Evolutionary conservation across 192 early-diverging fungal species (phyloP).

Genomic region (Entophlyctis helioformis): DNA sequence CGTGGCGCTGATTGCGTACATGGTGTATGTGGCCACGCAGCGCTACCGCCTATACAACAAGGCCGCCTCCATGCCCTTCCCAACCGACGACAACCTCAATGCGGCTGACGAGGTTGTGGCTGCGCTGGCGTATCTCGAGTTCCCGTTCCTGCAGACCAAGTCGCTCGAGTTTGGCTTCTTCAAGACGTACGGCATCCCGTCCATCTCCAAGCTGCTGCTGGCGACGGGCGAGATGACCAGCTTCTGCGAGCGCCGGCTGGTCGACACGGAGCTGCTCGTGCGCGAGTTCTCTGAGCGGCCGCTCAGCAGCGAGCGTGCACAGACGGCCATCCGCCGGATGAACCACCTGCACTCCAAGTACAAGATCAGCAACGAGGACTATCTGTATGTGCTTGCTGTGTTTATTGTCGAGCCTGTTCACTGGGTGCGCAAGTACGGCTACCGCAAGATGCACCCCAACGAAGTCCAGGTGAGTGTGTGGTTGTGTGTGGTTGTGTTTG

Average conservation of each 20-base stretch:
- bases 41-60: too few relatives aligned
- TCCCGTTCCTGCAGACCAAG: background rate
- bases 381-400: background rate
- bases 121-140: background rate
- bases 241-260: too few relatives aligned
- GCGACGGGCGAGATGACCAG: slow-evolving; percentile 19
- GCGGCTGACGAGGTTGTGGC: too few relatives aligned
- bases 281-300: slow-evolving; percentile 9
- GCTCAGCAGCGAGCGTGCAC: slow-evolving; percentile 2
- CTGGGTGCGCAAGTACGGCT: background rate
- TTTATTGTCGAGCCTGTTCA: background rate
- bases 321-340: slow-evolving; percentile 3
- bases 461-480: too few relatives aligned
- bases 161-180: slow-evolving; percentile 26
- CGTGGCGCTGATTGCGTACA: too few relatives aligned
- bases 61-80: too few relatives aligned
- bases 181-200: slow-evolving; percentile 26
- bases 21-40: too few relatives aligned
- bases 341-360: slow-evolving; percentile 1
- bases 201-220: slow-evolving; percentile 23
- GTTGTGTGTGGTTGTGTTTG: too few relatives aligned
- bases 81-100: too few relatives aligned
- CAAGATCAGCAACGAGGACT: slow-evolving; percentile 1
- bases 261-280: slow-evolving; percentile 7
- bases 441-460: background rate